phyloP scores from a whole-genome alignment of 129 eudicot genomes.

The Tagetes erecta region DNA sequence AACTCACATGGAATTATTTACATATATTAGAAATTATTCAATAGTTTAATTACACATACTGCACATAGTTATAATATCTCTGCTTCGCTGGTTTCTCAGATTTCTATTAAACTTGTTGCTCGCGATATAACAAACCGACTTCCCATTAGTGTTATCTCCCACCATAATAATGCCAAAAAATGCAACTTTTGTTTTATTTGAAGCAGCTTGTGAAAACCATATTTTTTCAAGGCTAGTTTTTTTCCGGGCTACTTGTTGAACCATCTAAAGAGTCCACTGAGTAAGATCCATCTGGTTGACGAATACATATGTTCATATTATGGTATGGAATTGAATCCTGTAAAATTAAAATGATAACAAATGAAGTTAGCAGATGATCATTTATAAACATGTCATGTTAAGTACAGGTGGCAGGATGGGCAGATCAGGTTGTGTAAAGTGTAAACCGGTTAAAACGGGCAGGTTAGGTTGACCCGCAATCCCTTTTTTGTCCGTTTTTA shows the following conservation, averaged over 20 bases:
- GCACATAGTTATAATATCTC: constrained; percentile 6
- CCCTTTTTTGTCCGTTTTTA: no score
- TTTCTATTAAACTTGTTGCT: constrained; percentile 24
- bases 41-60: constrained; percentile 17
- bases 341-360: constrained; percentile 5
- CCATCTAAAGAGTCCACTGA: constrained; percentile 66
- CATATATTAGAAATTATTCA: constrained; percentile 24
- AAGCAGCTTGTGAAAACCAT: not conserved
- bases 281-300: constrained; percentile 89
- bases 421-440: no score
- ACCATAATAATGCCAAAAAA: no score
- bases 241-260: constrained; percentile 56
- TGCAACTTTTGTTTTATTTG: not conserved
- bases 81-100: constrained; percentile 21
- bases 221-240: constrained; percentile 18
- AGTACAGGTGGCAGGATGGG: no score
- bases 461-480: no score
- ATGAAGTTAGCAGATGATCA: constrained; percentile 20
- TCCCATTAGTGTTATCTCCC: not conserved
- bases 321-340: constrained; percentile 67
- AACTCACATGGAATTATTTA: constrained; percentile 31
- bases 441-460: no score
- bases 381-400: no score
- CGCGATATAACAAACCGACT: constrained; percentile 31
- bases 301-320: constrained; percentile 79